Evolutionary conservation across 805 yeast genomes (phyloP).

Genomic region (Yarrowia hollandica): DNA sequence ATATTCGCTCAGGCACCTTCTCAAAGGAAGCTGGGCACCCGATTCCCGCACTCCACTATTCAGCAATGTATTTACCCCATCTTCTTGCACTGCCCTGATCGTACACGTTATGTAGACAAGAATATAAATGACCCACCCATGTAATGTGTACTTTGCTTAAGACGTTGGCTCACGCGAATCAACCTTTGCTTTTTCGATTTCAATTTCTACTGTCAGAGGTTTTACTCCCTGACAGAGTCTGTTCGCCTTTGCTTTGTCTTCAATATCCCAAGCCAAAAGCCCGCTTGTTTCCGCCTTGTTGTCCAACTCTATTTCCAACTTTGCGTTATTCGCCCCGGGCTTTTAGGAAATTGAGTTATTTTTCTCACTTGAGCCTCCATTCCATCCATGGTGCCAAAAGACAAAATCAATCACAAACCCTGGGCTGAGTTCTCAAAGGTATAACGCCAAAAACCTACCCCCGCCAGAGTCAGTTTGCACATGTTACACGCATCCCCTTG

Average conservation of each 20-base stretch:
- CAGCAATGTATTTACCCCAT: no score
- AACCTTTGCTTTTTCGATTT: not conserved
- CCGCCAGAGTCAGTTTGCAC: conserved; percentile 9
- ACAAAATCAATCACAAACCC: not conserved
- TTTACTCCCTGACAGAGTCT: not conserved
- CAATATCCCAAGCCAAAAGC: not conserved
- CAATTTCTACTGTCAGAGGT: not conserved
- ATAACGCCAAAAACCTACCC: not conserved
- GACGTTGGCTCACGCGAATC: conserved; percentile 15
- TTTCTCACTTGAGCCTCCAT: conserved; percentile 14
- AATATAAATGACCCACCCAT: not conserved
- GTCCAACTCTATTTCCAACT: conserved; percentile 2
- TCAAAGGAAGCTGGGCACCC: no score
- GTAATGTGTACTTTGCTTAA: not conserved
- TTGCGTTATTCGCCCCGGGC: conserved; percentile 24
- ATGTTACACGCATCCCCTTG: not conserved
- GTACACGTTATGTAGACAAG: no score
- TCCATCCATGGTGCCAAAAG: conserved; percentile 14
- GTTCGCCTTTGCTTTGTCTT: conserved; percentile 10
- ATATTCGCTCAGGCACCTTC: conserved; percentile 13
- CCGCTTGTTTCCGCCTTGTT: conserved; percentile 16
- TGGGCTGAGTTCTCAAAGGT: not conserved
- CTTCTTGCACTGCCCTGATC: no score
- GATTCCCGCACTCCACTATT: no score
- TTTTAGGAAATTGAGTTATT: conserved; percentile 9